Evolutionary conservation across 345 rosid genomes (phyloP).

Genomic region (Kernera saxatilis): DNA sequence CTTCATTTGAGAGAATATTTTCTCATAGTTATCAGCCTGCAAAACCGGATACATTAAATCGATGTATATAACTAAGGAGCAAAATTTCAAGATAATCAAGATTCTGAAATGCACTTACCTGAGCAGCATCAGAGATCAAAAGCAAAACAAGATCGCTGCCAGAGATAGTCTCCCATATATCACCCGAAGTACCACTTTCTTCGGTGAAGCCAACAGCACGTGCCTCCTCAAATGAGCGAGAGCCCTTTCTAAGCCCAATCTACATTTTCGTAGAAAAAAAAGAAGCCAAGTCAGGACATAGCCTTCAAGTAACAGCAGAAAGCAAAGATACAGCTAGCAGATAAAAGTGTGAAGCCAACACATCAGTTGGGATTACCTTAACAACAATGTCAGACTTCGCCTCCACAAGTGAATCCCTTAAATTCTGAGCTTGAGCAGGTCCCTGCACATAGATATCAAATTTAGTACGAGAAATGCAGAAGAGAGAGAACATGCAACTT

Average conservation of each 20-base stretch:
- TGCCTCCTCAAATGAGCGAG: slow-evolving; percentile 81
- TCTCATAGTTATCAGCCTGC: slow-evolving; percentile 87
- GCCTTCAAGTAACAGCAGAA: background rate
- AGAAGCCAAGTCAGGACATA: slow-evolving; percentile 7
- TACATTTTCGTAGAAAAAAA: background rate
- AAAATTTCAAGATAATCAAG: background rate
- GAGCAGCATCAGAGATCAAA: slow-evolving; percentile 93
- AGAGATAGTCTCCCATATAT: slow-evolving; percentile 81
- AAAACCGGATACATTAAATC: background rate
- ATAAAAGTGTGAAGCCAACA: background rate
- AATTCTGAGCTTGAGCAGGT: slow-evolving; percentile 94
- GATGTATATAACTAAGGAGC: background rate
- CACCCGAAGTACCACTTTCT: slow-evolving; percentile 83
- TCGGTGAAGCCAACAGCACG: slow-evolving; percentile 85
- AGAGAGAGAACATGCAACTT: background rate
- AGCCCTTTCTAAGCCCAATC: slow-evolving; percentile 92
- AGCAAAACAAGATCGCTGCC: slow-evolving; percentile 86
- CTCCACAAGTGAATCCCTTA: slow-evolving; percentile 87
- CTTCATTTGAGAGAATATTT: slow-evolving; percentile 79
- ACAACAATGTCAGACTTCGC: slow-evolving; percentile 73
- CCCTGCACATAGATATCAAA: slow-evolving; percentile 34
- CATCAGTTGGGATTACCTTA: slow-evolving; percentile 44
- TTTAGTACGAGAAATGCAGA: background rate
- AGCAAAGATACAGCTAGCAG: background rate
- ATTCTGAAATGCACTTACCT: slow-evolving; percentile 39